Conservation (phyloP, 768 basidiomycete species). For the Auriscalpium microsporum region DNA sequence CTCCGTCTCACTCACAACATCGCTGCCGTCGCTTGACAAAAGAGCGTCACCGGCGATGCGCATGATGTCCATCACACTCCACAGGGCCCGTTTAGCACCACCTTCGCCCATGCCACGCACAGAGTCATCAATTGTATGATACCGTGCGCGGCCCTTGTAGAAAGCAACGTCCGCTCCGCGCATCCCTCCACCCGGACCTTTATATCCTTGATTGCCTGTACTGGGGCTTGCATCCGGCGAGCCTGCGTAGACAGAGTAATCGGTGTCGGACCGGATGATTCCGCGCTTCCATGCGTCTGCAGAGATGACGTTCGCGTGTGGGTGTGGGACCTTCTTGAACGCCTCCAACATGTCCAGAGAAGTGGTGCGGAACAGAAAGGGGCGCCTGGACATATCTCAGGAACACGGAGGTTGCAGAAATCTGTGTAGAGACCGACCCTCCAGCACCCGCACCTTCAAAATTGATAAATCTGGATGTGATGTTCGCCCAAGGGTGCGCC, state of each 20-base stretch:
- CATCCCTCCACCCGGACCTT: slow-evolving; percentile 31
- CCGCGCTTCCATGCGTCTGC: slow-evolving; percentile 63
- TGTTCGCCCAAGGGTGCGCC: slow-evolving; percentile 65
- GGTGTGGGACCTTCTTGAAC: slow-evolving; percentile 50
- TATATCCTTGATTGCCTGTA: slow-evolving; percentile 1
- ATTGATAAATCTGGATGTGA: slow-evolving; percentile 64
- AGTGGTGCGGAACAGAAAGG: slow-evolving; percentile 67
- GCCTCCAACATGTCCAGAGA: slow-evolving; percentile 47
- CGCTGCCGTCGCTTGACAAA: slow-evolving; percentile 24
- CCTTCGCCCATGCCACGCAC: slow-evolving; percentile 43
- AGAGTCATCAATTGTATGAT: slow-evolving; percentile 70
- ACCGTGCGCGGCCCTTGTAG: slow-evolving; percentile 63
- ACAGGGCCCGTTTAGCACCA: slow-evolving; percentile 50
- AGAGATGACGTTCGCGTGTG: slow-evolving; percentile 64
- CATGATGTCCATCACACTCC: slow-evolving; percentile 72
- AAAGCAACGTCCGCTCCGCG: slow-evolving; percentile 74
- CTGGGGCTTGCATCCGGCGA: not conserved
- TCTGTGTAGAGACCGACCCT: slow-evolving; percentile 38
- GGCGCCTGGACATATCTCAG: slow-evolving; percentile 40
- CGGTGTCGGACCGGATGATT: slow-evolving; percentile 60
- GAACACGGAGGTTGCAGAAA: not conserved
- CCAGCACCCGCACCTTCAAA: slow-evolving; percentile 76
- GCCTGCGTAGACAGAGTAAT: slow-evolving; percentile 21
- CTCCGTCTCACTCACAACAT: slow-evolving; percentile 16
- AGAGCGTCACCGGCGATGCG: slow-evolving; percentile 47